Base-by-base conservation (phyloP, 768 basidiomycete species). In the Suillus alpinus region DNA sequence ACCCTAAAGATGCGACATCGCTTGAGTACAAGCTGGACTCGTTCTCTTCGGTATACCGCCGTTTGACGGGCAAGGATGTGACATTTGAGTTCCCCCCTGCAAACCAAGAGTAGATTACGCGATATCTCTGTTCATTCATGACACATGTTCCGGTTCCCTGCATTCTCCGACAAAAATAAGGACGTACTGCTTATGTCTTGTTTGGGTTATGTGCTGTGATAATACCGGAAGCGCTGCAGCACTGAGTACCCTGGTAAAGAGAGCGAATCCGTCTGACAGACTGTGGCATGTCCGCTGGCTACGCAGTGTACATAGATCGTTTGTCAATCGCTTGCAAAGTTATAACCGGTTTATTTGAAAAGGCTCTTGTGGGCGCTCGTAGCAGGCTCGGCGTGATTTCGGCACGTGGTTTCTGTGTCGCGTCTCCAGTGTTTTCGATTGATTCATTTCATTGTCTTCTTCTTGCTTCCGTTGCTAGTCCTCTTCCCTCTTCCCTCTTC, bases 21-120 rank as follows among this genome's bases (percentile, higher is more conserved):
- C 84, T 98, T 74, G 97, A 98, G 84, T 98, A 99, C 91, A 99
- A 99, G 86, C 86, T 98, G 69, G 97, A 99, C 81, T 96, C 95
- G 65, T 99, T 98, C 83, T 91, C 95, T 53, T 95, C 94, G 44
- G 93, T 98, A 65, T 98, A 97, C 85, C 91, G 90, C 72, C 86
- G 90, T 64, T 80, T 97, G 75, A 96, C 95, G 66, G 95, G 95
- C 75, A 98, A 97, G 84, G 95, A 98, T 65, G 95, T 97, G 61
- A 88, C 91, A 58, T 94, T 94, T 73, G 92, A 94, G 82, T 94
- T 94, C 82, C 92, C 92, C 47, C 86, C 87, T 64, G 85, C 83
- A 66, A 79, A 80, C 68, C 87, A 87, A 74, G 86, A 89, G 76
- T 90, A 86, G 80, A 68, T 67, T 70, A 69, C 71, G 63, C 73